phyloP scores from a whole-genome alignment of 2,329 filamentous ascomycete genomes.

The Penicillium sp. region DNA sequence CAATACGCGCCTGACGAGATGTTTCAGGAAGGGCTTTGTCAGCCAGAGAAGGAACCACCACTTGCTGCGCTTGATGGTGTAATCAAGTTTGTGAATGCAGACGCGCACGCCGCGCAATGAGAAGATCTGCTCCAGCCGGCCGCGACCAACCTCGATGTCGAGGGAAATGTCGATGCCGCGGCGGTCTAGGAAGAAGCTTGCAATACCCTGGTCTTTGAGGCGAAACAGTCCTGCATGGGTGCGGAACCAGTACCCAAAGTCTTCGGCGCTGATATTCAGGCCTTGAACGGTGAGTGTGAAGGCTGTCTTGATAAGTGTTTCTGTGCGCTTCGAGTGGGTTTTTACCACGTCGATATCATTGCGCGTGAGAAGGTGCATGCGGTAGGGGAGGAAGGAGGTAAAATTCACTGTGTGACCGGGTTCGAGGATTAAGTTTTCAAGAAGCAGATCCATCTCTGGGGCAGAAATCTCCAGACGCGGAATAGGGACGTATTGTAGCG shows the following conservation, averaged over 20 bases:
- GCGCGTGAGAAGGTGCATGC: constrained; percentile 73
- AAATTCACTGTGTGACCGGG: constrained; percentile 79
- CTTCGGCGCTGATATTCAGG: constrained; percentile 75
- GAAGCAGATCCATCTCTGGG: constrained; percentile 75
- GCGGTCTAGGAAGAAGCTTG: constrained; percentile 79
- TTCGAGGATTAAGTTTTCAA: constrained; percentile 88
- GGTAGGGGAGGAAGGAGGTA: constrained; percentile 84
- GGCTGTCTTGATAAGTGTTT: constrained; percentile 64
- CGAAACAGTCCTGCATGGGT: constrained; percentile 71
- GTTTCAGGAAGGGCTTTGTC: constrained; percentile 76
- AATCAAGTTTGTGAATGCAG: constrained; percentile 80
- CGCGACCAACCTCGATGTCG: constrained; percentile 76
- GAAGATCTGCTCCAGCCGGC: constrained; percentile 75
- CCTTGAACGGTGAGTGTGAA: constrained; percentile 77
- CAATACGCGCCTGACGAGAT: constrained; percentile 72
- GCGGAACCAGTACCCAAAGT: constrained; percentile 85
- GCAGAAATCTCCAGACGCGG: constrained; percentile 83
- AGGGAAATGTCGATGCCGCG: constrained; percentile 81
- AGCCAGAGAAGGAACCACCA: constrained; percentile 77
- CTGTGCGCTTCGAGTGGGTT: constrained; percentile 63
- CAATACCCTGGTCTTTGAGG: constrained; percentile 77
- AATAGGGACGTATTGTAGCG: constrained; percentile 82
- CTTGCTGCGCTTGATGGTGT: constrained; percentile 65
- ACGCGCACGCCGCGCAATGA: constrained; percentile 72
- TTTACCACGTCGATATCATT: constrained; percentile 86